phyloP scores from a whole-genome alignment of 257 asterid genomes.

The Avicennia marina region DNA sequence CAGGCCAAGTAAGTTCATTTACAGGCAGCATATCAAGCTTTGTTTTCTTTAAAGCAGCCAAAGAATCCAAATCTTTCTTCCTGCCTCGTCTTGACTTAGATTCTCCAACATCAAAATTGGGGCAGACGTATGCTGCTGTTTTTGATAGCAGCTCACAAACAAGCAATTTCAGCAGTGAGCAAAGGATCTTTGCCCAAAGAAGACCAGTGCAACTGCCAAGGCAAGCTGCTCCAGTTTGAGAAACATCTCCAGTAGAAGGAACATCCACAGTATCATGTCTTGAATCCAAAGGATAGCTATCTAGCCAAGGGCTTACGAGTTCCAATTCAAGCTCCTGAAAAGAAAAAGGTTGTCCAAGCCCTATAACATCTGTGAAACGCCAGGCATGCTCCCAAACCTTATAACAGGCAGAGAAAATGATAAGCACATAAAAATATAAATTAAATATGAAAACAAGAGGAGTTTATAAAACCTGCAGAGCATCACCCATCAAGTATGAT shows the following conservation, averaged over 20 bases:
- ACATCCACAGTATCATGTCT: constrained; percentile 25
- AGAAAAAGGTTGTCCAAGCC: constrained; percentile 59
- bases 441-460: constrained; percentile 1
- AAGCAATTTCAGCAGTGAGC: constrained; percentile 62
- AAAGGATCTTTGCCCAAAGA: constrained; percentile 51
- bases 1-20: constrained; percentile 94
- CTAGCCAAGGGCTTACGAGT: constrained; percentile 70
- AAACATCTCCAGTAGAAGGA: constrained; percentile 27
- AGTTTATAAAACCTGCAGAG: constrained; percentile 63
- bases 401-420: constrained; percentile 21
- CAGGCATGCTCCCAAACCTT: constrained; percentile 85
- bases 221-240: constrained; percentile 36
- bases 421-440: background rate
- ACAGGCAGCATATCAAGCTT: constrained; percentile 70
- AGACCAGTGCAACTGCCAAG: constrained; percentile 46
- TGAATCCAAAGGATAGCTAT: constrained; percentile 33
- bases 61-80: constrained; percentile 69
- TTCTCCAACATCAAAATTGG: constrained; percentile 72
- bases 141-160: constrained; percentile 72
- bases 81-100: constrained; percentile 70
- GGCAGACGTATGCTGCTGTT: constrained; percentile 69
- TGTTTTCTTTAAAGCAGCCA: constrained; percentile 60
- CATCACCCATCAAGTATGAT: constrained; percentile 70
- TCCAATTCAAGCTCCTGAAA: constrained; percentile 77
- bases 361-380: constrained; percentile 74